These are phyloP conservation scores for Aspergillus aculeatinus DNA, from an alignment of 2,329 filamentous ascomycete species.

Conservation along the genomic window DNA sequence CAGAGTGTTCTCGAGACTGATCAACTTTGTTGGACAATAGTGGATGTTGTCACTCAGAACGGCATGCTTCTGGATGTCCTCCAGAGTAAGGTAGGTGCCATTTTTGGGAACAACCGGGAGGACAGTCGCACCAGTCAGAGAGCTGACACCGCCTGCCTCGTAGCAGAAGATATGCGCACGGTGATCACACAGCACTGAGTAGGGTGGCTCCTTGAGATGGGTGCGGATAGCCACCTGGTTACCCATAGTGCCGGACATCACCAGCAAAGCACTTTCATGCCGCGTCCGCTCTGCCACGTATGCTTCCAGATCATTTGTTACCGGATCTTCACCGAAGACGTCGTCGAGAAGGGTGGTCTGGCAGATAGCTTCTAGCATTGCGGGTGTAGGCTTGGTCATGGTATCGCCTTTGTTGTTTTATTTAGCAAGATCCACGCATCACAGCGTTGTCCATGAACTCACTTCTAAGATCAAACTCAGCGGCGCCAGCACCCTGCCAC, in stretches of 20 bases:
- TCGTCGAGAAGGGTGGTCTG: slow-evolving; percentile 77
- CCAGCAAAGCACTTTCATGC: slow-evolving; percentile 75
- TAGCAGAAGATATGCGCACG: slow-evolving; percentile 71
- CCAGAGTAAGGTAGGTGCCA: slow-evolving; percentile 69
- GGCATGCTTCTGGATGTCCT: slow-evolving; percentile 68
- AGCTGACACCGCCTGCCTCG: slow-evolving; percentile 67
- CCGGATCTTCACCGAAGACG: slow-evolving; percentile 76
- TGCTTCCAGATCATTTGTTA: slow-evolving; percentile 72
- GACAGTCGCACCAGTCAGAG: slow-evolving; percentile 69
- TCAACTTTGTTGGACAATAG: slow-evolving; percentile 74
- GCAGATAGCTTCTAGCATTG: slow-evolving; percentile 79
- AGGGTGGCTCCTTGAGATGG: slow-evolving; percentile 75
- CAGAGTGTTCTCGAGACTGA: slow-evolving; percentile 83
- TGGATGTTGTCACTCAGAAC: slow-evolving; percentile 69
- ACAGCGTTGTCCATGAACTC: slow-evolving; percentile 13
- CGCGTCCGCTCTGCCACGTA: slow-evolving; percentile 71
- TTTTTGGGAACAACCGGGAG: slow-evolving; percentile 68
- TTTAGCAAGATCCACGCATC: slow-evolving; percentile 1
- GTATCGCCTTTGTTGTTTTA: slow-evolving; percentile 55
- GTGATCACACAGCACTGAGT: slow-evolving; percentile 75
- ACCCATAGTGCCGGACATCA: slow-evolving; percentile 90
- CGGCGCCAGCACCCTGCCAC: slow-evolving; percentile 50
- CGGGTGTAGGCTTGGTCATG: slow-evolving; percentile 71
- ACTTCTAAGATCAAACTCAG: slow-evolving; percentile 59
- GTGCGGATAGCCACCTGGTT: slow-evolving; percentile 82